Evolutionary conservation across 129 eudicot species (phyloP), one percentile per base, ranked within the genome.

Genomic region (Helianthus tuberosus): DNA sequence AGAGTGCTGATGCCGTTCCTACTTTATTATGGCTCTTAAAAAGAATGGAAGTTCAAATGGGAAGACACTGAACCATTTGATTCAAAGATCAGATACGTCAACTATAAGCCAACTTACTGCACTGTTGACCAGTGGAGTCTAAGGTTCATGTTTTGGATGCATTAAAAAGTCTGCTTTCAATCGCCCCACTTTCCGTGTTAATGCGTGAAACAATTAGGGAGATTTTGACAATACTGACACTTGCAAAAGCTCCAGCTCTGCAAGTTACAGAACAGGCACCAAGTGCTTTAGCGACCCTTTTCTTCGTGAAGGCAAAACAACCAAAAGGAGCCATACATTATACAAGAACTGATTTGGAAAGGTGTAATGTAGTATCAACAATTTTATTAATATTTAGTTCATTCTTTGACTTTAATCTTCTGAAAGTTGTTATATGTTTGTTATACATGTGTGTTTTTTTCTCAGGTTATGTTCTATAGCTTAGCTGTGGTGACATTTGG

Each of bases 1-100:
- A 95, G 84, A 91, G 99, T 81, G 99, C 99, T 73, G 99, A 95
- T 70, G 99, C 99, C 17, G 99, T 95, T 68, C 99, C 99, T 68
- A 96, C 99, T 79, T 83, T 95, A 57, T 82, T 95, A 46, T 95
- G 99, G 99, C 88, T 95, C 35, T 74, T 95, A n/a, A n/a, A 71
- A 95, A 95, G 85, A 95, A 95, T 54, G 99, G 99, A 36, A 95
- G 99, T 86, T 69, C 94, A 38, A 87, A 91, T 39, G 99, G 99
- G 43, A 91, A 85, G 89, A 91, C 99, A 58, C 68, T 95, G 71
- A 89, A 91, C 71, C 97, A 95, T 87, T 82, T 95, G 68, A 95
- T 95, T 82, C 99, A 86, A 73, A 91, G 93, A 79, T 95, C 99
- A 74, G 99, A 95, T 80, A 91, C 97, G 44, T 85, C 99, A 76